Conservation (phyloP, 768 basidiomycete species). For the Lactarius evosmus region DNA sequence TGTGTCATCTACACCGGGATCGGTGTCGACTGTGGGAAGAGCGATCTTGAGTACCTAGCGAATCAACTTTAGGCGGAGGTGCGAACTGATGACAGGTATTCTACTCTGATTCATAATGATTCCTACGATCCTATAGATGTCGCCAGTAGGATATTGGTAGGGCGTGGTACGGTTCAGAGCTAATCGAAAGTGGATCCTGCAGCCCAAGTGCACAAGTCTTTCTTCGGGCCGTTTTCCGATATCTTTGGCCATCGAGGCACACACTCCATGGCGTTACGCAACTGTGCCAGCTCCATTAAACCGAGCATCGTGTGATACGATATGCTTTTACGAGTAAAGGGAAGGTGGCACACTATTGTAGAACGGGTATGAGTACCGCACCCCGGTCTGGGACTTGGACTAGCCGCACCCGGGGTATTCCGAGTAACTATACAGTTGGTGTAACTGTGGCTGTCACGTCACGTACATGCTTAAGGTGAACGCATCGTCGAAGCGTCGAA, state of each 20-base stretch:
- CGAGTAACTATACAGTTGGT: constrained; percentile 27
- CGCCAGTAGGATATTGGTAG: background rate
- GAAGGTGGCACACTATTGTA: background rate
- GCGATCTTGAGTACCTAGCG: background rate
- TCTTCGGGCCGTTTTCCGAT: constrained; percentile 10
- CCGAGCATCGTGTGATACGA: background rate
- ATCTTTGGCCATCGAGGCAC: background rate
- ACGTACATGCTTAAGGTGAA: background rate
- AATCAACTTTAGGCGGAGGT: background rate
- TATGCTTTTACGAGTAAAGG: background rate
- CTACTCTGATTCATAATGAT: constrained; percentile 21
- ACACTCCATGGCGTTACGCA: background rate
- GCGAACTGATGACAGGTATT: constrained; percentile 68
- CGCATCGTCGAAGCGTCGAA: constrained; percentile 11
- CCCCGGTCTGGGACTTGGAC: too few species aligned
- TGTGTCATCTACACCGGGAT: constrained; percentile 82
- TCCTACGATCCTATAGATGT: background rate
- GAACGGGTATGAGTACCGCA: background rate
- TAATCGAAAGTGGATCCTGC: background rate
- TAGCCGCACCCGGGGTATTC: background rate
- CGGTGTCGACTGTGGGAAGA: constrained; percentile 67
- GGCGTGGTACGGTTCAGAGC: too few species aligned
- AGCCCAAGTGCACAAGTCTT: background rate
- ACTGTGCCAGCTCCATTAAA: background rate
- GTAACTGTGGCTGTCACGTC: constrained; percentile 28